Evolutionary conservation across 2,329 filamentous ascomycete genomes (phyloP).

Genomic region (Sclerotinia subarctica): DNA sequence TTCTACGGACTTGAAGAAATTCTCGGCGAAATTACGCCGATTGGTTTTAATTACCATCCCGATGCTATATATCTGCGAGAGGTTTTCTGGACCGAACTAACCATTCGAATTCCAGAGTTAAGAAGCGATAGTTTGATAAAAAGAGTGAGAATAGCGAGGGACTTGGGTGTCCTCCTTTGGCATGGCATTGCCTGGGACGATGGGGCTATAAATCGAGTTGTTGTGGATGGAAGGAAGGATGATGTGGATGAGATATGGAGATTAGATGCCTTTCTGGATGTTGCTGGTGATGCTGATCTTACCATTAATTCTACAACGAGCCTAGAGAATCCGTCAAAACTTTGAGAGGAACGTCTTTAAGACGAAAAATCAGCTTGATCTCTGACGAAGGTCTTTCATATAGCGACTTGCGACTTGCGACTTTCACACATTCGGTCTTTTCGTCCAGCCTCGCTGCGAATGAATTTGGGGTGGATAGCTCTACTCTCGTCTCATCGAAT

Average conservation of each 20-base stretch:
- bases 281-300: conserved; percentile 1
- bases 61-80: conserved; percentile 44
- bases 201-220: conserved; percentile 55
- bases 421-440: not conserved
- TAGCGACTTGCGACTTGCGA: too few relatives aligned
- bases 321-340: not conserved
- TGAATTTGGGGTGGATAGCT: not conserved
- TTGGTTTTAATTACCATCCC: conserved; percentile 44
- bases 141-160: conserved; percentile 45
- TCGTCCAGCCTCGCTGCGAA: not conserved
- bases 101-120: conserved; percentile 40
- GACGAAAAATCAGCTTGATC: not conserved
- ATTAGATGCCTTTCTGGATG: conserved; percentile 42
- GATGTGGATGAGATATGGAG: conserved; percentile 50
- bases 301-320: too few relatives aligned
- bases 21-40: conserved; percentile 46
- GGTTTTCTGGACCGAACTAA: conserved; percentile 48
- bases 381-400: not conserved
- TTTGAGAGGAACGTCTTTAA: not conserved
- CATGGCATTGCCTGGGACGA: conserved; percentile 62
- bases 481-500: not conserved
- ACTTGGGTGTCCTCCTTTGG: conserved; percentile 59
- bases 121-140: conserved; percentile 32
- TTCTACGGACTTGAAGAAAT: conserved; percentile 61
- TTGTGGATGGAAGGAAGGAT: conserved; percentile 49